These are phyloP conservation scores for Xylariaceae sp. DNA, from an alignment of 2,329 filamentous ascomycete species.

Conservation along the genomic window DNA sequence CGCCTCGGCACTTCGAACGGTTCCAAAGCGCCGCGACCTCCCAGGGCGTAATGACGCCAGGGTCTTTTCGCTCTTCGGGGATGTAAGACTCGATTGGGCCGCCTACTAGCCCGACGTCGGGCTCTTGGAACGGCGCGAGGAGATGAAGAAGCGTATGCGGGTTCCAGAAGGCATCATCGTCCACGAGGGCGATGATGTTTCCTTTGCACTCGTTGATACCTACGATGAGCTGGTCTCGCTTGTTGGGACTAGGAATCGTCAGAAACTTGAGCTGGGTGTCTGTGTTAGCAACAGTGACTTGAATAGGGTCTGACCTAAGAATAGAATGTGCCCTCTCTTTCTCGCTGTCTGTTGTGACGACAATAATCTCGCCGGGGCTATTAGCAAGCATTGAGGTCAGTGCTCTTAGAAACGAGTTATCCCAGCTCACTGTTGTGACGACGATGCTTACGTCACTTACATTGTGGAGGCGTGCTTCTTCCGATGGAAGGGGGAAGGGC, in stretches of 20 bases:
- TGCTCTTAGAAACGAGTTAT: slow-evolving; percentile 28
- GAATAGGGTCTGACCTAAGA: slow-evolving; percentile 20
- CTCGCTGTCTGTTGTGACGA: slow-evolving; percentile 35
- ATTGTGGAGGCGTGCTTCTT: not conserved
- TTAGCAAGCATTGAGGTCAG: slow-evolving; percentile 35
- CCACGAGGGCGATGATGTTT: slow-evolving; percentile 36
- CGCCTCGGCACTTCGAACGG: slow-evolving; percentile 29
- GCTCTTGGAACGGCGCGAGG: slow-evolving; percentile 38
- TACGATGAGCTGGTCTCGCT: slow-evolving; percentile 36
- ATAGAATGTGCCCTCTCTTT: not conserved
- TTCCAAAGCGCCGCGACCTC: slow-evolving; percentile 40
- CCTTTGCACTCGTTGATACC: slow-evolving; percentile 34
- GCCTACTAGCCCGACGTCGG: slow-evolving; percentile 33
- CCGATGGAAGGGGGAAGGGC: slow-evolving; percentile 25
- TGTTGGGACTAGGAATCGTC: slow-evolving; percentile 32
- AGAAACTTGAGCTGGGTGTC: slow-evolving; percentile 26
- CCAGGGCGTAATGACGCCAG: slow-evolving; percentile 34
- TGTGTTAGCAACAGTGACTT: not conserved
- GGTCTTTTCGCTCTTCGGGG: slow-evolving; percentile 27
- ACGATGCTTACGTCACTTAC: slow-evolving; percentile 38
- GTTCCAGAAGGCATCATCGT: slow-evolving; percentile 41
- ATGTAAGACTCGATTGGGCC: slow-evolving; percentile 37
- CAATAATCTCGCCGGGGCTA: slow-evolving; percentile 38
- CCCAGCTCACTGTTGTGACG: slow-evolving; percentile 38
- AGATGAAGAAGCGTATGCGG: slow-evolving; percentile 26